Base-by-base conservation (phyloP, 1,284 basidiomycete species). In the Lignosus rhinocerotis region DNA sequence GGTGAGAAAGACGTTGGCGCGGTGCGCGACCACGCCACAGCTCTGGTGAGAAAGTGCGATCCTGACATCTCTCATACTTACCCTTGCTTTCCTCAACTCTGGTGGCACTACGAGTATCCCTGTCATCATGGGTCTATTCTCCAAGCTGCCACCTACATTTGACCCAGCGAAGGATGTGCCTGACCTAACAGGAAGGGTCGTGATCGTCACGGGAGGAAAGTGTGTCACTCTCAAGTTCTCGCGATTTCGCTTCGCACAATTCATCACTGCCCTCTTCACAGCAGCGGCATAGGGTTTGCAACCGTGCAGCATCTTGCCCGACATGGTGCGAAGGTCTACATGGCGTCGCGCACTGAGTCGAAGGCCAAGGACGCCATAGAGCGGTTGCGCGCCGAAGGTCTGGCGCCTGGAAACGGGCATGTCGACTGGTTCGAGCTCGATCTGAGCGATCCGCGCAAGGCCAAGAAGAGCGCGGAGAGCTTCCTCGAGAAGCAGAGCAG, bases 401-500 rank as follows among this genome's bases (percentile, higher is more conserved):
- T 75, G 10, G 69, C 56, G 32, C 59, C 63, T 0, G 67, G 67
- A 6, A 70, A 71, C 16, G 77, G 80, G 3, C 64, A 77, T 50
- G 68, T 86, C 12, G 62, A 76, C 0, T 83, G 75, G 70, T 67
- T 81, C 7, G 64, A 76, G 21, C 71, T 83, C n/a, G 81, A 86
- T 63, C 70, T 85, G 47, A 62, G 70, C 33, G 76, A 80, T 49
- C 77, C 80, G 9, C 68, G 70, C 34, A 67, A 73, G 16, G 78
- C 78, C 14, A 82, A 78, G 61, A 64, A 68, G n/a, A 65, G 80
- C 2, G 85, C 78, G 0, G 75, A 79, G 55, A 72, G 70, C 9
- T 81, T 86, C 57, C 61, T 82, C 62, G 60, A 56, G 33, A 74
- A 70, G 47, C 83, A 86, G 65, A 69, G 66, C 25, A 73, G 79